These are phyloP conservation scores for Candida tammaniensis DNA, from an alignment of 805 yeast genomes.

Conservation along the genomic window DNA sequence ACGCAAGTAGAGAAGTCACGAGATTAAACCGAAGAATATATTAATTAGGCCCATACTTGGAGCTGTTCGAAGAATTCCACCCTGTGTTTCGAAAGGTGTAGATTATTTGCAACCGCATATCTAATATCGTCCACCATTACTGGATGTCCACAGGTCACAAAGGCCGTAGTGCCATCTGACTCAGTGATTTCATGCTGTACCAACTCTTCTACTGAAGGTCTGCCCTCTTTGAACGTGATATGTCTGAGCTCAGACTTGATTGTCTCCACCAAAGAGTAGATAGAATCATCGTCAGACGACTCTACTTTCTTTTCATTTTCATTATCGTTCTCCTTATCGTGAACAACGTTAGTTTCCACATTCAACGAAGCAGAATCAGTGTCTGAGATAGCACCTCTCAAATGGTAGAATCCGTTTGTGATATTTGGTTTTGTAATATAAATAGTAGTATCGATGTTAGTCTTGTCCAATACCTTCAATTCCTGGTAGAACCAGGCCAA, in stretches of 20 bases:
- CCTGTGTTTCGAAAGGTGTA: conserved; percentile 38
- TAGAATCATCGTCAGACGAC: conserved; percentile 2
- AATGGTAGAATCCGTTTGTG: conserved; percentile 10
- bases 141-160: conserved; percentile 65
- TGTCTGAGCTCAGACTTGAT: conserved; percentile 24
- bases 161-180: conserved; percentile 43
- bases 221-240: conserved; percentile 40
- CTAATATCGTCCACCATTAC: conserved; percentile 57
- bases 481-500: conserved; percentile 51
- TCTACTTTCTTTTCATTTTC: conserved; percentile 1
- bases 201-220: conserved; percentile 46
- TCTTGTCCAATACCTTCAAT: conserved; percentile 22
- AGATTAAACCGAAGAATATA: too few relatives aligned
- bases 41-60: conserved; percentile 66
- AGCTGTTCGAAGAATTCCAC: conserved; percentile 74
- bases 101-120: conserved; percentile 40
- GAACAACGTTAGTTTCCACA: conserved; percentile 1
- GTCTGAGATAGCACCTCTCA: conserved; percentile 12
- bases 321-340: conserved; percentile 10
- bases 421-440: conserved; percentile 27
- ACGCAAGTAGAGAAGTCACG: too few relatives aligned
- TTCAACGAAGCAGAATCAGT: conserved; percentile 9
- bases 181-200: conserved; percentile 34
- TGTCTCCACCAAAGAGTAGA: conserved; percentile 8
- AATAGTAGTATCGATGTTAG: conserved; percentile 28